phyloP scores from a whole-genome alignment of 176 grass and related monocot species.

The Alopecurus myosuroides region DNA sequence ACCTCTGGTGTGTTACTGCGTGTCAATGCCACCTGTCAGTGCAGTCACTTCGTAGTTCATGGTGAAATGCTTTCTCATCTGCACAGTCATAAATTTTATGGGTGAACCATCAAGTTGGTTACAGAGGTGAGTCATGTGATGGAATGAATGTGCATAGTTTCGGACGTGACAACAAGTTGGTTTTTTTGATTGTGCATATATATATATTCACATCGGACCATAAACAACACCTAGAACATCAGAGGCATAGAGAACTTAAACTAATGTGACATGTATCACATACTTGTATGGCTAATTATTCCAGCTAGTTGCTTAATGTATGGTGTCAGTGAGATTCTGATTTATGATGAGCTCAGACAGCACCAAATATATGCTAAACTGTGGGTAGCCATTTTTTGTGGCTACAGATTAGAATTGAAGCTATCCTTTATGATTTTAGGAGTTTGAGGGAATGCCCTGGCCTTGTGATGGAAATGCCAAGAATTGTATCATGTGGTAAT shows the following conservation, averaged over 20 bases:
- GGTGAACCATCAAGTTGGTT: background rate
- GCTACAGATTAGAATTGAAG: background rate
- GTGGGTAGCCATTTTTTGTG: background rate
- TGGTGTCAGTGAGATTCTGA: background rate
- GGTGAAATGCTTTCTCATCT: background rate
- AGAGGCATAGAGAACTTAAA: background rate
- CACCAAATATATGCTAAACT: background rate
- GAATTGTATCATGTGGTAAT: background rate
- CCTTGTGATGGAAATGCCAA: background rate
- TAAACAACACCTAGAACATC: background rate
- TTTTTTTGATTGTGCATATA: no score
- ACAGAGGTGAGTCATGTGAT: background rate
- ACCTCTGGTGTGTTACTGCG: background rate
- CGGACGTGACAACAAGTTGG: no score
- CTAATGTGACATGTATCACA: background rate
- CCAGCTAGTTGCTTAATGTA: background rate
- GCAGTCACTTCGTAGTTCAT: background rate
- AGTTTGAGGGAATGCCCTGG: background rate
- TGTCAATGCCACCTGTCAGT: background rate
- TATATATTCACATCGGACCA: background rate
- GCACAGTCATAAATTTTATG: background rate
- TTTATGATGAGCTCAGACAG: background rate
- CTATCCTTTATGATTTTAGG: background rate
- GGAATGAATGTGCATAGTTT: background rate
- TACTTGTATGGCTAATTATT: background rate